Evolutionary conservation across 331 rosid species (phyloP).

Genomic region (Dryas integrifolia): DNA sequence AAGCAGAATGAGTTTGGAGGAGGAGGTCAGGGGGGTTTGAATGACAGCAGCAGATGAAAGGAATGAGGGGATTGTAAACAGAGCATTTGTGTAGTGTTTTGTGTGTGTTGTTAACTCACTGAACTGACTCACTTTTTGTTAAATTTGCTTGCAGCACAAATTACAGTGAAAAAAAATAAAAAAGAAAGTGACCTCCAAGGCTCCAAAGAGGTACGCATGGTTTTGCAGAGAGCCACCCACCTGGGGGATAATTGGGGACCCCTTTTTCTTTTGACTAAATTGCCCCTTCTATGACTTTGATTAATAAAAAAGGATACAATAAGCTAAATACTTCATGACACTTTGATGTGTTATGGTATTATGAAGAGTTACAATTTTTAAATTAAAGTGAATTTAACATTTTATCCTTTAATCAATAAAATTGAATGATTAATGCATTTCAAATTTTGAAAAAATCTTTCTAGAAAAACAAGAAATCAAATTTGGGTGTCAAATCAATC

Average conservation of each 20-base stretch:
- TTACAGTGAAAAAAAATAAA: conserved; percentile 26
- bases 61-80: conserved; percentile 39
- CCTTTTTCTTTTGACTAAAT: conserved; percentile 12
- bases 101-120: neutral
- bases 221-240: conserved; percentile 33
- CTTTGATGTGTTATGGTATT: too few species aligned
- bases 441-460: too few species aligned
- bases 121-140: conserved; percentile 4
- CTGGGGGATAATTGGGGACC: conserved; percentile 20
- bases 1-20: neutral
- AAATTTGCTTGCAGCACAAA: conserved; percentile 13
- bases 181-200: conserved; percentile 41
- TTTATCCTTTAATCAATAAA: too few species aligned
- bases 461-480: too few species aligned
- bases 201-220: neutral
- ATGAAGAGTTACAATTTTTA: too few species aligned
- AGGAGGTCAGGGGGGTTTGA: conserved; percentile 24
- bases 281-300: conserved; percentile 4
- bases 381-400: too few species aligned
- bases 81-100: conserved; percentile 33
- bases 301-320: too few species aligned
- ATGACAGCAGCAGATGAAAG: conserved; percentile 35
- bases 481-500: too few species aligned
- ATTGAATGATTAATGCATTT: too few species aligned
- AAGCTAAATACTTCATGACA: too few species aligned